Evolutionary conservation across 495 filamentous ascomycete genomes (phyloP).

Genomic region (Aspergillus ostianus): DNA sequence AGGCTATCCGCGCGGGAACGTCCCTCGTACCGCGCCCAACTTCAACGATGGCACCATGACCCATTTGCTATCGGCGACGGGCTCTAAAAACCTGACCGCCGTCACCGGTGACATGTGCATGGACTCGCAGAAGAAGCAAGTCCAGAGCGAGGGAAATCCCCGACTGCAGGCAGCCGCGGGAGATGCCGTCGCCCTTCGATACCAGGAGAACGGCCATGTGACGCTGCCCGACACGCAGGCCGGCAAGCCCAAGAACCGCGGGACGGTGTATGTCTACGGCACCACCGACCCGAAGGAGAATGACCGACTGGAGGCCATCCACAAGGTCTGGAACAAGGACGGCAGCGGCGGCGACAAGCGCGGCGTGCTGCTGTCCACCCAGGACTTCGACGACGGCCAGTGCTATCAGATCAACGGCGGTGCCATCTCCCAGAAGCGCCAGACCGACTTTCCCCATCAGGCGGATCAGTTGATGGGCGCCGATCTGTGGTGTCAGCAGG

Average conservation of each 20-base stretch:
- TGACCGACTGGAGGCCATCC: conserved; percentile 66
- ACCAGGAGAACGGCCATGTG: conserved; percentile 88
- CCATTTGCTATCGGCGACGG: conserved; percentile 54
- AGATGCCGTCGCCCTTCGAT: conserved; percentile 67
- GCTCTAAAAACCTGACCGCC: conserved; percentile 22
- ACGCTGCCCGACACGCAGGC: conserved; percentile 57
- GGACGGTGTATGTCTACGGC: conserved; percentile 79
- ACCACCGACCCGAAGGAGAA: conserved; percentile 61
- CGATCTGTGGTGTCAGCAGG: conserved; percentile 73
- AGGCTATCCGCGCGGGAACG: conserved; percentile 67
- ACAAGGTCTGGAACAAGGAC: conserved; percentile 69
- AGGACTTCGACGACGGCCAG: conserved; percentile 78
- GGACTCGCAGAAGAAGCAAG: conserved; percentile 47
- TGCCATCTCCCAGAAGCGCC: conserved; percentile 54
- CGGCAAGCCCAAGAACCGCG: conserved; percentile 65
- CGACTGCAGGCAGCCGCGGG: conserved; percentile 66
- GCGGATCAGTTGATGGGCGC: conserved; percentile 44
- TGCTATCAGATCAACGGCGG: conserved; percentile 69
- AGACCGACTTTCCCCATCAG: conserved; percentile 46
- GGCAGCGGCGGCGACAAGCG: conserved; percentile 74
- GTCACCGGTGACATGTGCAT: conserved; percentile 53
- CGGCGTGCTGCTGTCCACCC: conserved; percentile 67
- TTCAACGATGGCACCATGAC: conserved; percentile 51
- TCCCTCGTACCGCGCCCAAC: conserved; percentile 44
- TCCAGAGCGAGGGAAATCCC: conserved; percentile 54